Base-by-base conservation (phyloP, 441 rosid species). In the Brassica balearica region DNA sequence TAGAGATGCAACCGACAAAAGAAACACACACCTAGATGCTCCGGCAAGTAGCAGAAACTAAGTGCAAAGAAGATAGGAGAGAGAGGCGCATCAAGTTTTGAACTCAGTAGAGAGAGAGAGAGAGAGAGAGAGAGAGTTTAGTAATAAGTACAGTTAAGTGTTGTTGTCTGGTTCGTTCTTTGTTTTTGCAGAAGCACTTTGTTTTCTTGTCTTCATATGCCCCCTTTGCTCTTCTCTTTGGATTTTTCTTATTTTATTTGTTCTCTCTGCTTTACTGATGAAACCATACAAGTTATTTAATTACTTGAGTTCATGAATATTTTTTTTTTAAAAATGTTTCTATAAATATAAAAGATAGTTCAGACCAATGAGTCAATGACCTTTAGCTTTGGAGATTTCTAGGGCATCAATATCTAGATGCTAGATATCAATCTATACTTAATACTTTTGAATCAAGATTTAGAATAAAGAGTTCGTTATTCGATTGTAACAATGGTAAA, bases 171-270 rank as follows among this genome's bases (percentile, higher is more conserved):
- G 51, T 34, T 46, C n/a, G 0, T 43, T 66, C 55, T 36, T 15
- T 8, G 20, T 61, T 53, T 62, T 67, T 72, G 56, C 59, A 73
- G 64, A 59, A 15, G 9, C 67, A 72, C 72, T 72, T 60, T 64
- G 62, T 56, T 56, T 56, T 56, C 14, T 65, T 25, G 68, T 69
- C 34, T 71, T 71, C 76, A 71, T 64, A 51, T 70, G 56, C 15
- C 53, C 2, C 56, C 56, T 51, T 51, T 14, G 19, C 56, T 12
- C 53, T 46, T 46, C 53, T 46, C 48, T 41, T 10, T 10, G 51
- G 51, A 43, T 32, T 0, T 73, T 51, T 74, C 46, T 15, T 61
- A 9, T 43, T 46, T 38, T 38, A 53, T 14, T 15, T 53, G 20
- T 53, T 53, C 20, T 43, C n/a, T 53, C 20, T 53, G 8, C 58